Conservation (phyloP, 2,329 filamentous ascomycete genomes). For the Cryoendolithus antarcticus region DNA sequence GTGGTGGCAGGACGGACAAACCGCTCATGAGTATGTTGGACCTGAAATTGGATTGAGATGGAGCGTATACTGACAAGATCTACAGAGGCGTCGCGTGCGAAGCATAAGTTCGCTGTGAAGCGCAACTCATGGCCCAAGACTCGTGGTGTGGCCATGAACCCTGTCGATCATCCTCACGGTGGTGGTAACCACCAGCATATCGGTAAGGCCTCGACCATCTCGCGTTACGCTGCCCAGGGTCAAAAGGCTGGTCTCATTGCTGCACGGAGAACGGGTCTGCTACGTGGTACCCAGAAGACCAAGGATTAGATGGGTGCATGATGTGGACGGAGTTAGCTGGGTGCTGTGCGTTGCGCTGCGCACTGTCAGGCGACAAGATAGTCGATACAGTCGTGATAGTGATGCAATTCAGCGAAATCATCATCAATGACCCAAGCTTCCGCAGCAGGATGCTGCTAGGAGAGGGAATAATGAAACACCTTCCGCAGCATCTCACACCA, state of each 20-base stretch:
- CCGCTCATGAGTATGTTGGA: slow-evolving; percentile 70
- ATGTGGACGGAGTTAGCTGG: slow-evolving; percentile 5
- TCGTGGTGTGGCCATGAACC: slow-evolving; percentile 99
- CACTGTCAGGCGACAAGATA: no score
- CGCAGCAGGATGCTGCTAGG: no score
- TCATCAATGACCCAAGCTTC: no score
- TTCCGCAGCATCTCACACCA: no score
- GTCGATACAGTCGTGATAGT: no score
- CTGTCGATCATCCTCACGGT: slow-evolving; percentile 77
- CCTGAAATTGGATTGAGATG: not conserved
- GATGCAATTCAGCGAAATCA: no score
- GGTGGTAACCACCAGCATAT: slow-evolving; percentile 99
- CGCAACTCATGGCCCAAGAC: slow-evolving; percentile 99
- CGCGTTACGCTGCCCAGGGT: slow-evolving; percentile 91
- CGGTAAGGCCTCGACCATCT: slow-evolving; percentile 99
- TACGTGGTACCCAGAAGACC: slow-evolving; percentile 99
- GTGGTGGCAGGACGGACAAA: slow-evolving; percentile 99
- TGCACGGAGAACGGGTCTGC: slow-evolving; percentile 97
- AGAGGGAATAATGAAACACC: no score
- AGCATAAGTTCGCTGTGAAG: slow-evolving; percentile 99
- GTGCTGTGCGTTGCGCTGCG: slow-evolving; percentile 1
- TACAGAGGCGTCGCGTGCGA: slow-evolving; percentile 93
- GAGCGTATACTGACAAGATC: not conserved
- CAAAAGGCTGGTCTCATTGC: slow-evolving; percentile 99
- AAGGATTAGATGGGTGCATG: slow-evolving; percentile 53